Evolutionary conservation across 169 alveolate species (phyloP), one percentile per base, ranked within the genome.

Genomic region (Perkinsus marinus): DNA sequence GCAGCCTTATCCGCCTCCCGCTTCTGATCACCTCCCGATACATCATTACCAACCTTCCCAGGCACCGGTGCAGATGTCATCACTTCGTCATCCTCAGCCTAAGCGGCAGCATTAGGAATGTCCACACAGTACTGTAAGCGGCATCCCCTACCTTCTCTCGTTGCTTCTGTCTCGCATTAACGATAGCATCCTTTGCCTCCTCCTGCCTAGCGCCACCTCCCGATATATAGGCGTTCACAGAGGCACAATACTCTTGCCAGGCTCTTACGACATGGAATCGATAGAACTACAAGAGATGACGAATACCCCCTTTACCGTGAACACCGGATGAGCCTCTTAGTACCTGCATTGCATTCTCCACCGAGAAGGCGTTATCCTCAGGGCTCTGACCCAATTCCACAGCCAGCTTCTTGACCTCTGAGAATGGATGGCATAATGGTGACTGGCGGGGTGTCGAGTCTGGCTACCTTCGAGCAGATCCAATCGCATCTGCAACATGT

Each of bases 401-500:
- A 6, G 79, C 79, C 9, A 57, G 79, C 79, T 57, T 57, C 79
- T 57, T 57, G 22, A 57, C 79, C 79, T 57, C 79, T 57, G 79
- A 16, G 22, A 41, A 10, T 10, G 10, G 46, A 41, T 10, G 10
- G 10, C 46, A 26, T 57, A 57, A 16, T 16, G 7, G 22, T 2
- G 9, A n/a, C n/a, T n/a, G n/a, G n/a, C n/a, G n/a, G n/a, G n/a
- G n/a, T n/a, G n/a, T n/a, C n/a, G n/a, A n/a, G n/a, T n/a, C n/a
- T n/a, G n/a, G 37, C 79, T 19, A 57, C 79, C 79, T 57, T 92
- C 95, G 43, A 95, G 92, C 38, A 95, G 57, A 89, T 95, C 96
- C 89, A 94, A 90, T 46, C 97, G 92, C 68, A 57, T 57, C 34
- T 89, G 96, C 91, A 96, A 93, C 95, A 97, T 96, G 92, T 93